These are phyloP conservation scores for Cladosporium sphaerospermum DNA, from an alignment of 2,329 filamentous ascomycete species.

Conservation along the genomic window DNA sequence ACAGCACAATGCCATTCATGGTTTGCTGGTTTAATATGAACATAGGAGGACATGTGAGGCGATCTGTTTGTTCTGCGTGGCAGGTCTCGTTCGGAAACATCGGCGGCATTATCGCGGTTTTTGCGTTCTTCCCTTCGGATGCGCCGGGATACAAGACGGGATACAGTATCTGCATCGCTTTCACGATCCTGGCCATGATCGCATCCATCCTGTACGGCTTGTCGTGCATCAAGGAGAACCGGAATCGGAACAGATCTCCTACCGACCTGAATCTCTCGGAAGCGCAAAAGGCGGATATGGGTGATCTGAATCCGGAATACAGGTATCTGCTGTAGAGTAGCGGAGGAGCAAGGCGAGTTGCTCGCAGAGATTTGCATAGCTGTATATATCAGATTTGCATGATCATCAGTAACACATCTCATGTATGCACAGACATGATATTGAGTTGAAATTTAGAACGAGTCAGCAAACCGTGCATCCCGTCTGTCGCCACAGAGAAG, in stretches of 20 bases:
- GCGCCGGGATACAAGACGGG: slow-evolving; percentile 63
- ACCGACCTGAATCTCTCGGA: slow-evolving; percentile 49
- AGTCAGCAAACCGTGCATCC: too few relatives aligned
- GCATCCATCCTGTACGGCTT: slow-evolving; percentile 56
- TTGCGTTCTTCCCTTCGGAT: slow-evolving; percentile 50
- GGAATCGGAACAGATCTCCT: slow-evolving; percentile 45
- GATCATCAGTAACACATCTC: too few relatives aligned
- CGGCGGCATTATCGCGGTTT: slow-evolving; percentile 48
- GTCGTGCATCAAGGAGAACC: slow-evolving; percentile 56
- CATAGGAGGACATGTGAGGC: slow-evolving; percentile 44
- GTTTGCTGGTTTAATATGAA: slow-evolving; percentile 53
- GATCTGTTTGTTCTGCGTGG: slow-evolving; percentile 44
- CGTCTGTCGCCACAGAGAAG: too few relatives aligned
- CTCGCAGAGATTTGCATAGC: too few relatives aligned
- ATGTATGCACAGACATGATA: too few relatives aligned
- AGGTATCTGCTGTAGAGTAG: slow-evolving; percentile 50
- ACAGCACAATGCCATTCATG: slow-evolving; percentile 77
- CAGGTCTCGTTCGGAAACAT: slow-evolving; percentile 43
- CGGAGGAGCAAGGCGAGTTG: not conserved
- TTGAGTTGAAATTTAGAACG: too few relatives aligned
- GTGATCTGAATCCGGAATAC: slow-evolving; percentile 55
- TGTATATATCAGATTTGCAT: too few relatives aligned
- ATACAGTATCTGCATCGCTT: slow-evolving; percentile 70
- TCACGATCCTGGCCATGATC: slow-evolving; percentile 61
- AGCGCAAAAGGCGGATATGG: slow-evolving; percentile 56